Base-by-base conservation (phyloP, 352 stramenopile species). In the Globisporangium acanthophoron region DNA sequence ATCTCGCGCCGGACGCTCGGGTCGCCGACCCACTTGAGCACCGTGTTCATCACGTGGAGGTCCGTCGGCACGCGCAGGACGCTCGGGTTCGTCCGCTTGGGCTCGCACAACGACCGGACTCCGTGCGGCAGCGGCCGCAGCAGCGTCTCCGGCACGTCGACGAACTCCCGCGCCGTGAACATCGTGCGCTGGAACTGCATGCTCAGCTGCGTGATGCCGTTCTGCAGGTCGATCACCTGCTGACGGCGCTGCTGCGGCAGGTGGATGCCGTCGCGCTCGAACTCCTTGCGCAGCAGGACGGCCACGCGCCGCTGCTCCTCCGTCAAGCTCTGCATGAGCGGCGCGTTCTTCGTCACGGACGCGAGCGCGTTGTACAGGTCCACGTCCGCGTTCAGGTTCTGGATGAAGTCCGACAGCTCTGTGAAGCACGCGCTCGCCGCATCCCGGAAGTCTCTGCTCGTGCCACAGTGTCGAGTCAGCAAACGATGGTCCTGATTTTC, bases 201-300 rank as follows among this genome's bases (percentile, higher is more conserved):
- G 59, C 82, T 96, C 53, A 84, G 64, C 49, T 85, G 67, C 44
- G 81, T 94, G 40, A 98, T 89, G 39, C 92, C 78, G 60, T 94
- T 94, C 58, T 97, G 88, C 37, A 97, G 48, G 45, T 78, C 58
- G 50, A 96, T 88, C n/a, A 98, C 87, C 27, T 87, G 65, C 41
- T 84, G 67, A 4, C 93, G 80, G 27, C 90, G 65, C 20, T 71
- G 51, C n/a, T 80, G 50, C 0, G 79, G 64, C 49, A 98, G 70
- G 73, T 98, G 93, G 64, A 98, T 98, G 15, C 95, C 96, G 69
- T 98, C 96, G 7, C 90, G 77, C 75, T 98, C 94, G 61, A 98
- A 99, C 62, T 99, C 96, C 9, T 84, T 78, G 44, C 85, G 81
- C 43, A 99, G 69, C 24, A 98, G 67, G 18, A 77, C 54, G 8